Evolutionary conservation across 116 monocot genomes (phyloP).

Genomic region (Thalassia testudinum): DNA sequence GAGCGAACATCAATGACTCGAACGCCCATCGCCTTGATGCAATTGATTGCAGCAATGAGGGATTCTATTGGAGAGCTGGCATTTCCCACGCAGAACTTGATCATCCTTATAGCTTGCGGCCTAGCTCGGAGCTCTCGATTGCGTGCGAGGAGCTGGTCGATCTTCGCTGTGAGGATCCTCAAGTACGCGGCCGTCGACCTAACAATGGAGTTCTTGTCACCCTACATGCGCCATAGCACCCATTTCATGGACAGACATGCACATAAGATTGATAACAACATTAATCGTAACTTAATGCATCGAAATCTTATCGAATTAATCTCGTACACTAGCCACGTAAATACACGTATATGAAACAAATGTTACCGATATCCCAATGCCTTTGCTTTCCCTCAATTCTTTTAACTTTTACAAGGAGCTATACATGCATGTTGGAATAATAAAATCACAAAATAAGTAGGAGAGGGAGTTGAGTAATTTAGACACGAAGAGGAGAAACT

Average conservation of each 20-base stretch:
- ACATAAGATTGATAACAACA: neutral
- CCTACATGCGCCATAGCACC: slow-evolving; percentile 15
- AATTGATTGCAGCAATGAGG: slow-evolving; percentile 28
- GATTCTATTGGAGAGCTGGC: slow-evolving; percentile 37
- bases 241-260: no score
- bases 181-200: slow-evolving; percentile 22
- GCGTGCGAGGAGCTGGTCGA: slow-evolving; percentile 11
- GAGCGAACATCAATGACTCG: slow-evolving; percentile 13
- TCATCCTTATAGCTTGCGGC: neutral
- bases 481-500: no score
- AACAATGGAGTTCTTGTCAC: slow-evolving; percentile 48
- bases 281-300: neutral
- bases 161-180: slow-evolving; percentile 14
- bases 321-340: neutral
- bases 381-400: no score
- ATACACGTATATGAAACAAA: no score
- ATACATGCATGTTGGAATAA: no score
- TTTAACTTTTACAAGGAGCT: no score
- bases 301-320: neutral
- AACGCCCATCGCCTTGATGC: slow-evolving; percentile 31
- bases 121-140: slow-evolving; percentile 19
- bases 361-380: no score
- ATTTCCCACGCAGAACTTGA: slow-evolving; percentile 17
- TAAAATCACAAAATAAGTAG: no score
- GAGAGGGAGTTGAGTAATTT: no score